Evolutionary conservation across 176 grass and related monocot species (phyloP).

Genomic region (Rhynchospora pubera): DNA sequence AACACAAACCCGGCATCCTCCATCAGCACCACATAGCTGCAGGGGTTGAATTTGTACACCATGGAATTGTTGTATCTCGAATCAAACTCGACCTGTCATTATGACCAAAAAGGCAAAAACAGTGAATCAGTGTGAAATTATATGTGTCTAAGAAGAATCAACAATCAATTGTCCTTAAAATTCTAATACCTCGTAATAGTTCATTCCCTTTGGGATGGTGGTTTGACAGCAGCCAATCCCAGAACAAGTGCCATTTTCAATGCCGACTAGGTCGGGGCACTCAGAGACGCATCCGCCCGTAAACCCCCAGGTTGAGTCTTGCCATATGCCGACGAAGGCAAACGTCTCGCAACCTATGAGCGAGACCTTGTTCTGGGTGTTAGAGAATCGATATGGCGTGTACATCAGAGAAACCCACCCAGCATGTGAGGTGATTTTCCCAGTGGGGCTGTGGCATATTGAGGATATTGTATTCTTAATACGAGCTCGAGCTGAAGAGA

Average conservation of each 20-base stretch:
- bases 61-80: background rate
- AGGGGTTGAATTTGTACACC: slow-evolving; percentile 17
- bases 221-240: slow-evolving; percentile 30
- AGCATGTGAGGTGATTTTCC: background rate
- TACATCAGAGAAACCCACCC: background rate
- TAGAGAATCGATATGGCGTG: slow-evolving; percentile 14
- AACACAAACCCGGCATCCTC: slow-evolving; percentile 9
- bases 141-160: background rate
- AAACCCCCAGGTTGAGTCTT: background rate
- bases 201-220: slow-evolving; percentile 6
- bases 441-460: slow-evolving; percentile 23
- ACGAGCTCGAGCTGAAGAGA: background rate
- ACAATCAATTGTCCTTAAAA: background rate
- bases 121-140: background rate
- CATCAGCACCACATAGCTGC: slow-evolving; percentile 19
- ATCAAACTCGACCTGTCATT: background rate
- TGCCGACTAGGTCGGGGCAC: background rate
- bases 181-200: background rate
- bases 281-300: background rate
- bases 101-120: background rate
- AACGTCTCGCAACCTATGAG: slow-evolving; percentile 21
- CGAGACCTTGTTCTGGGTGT: slow-evolving; percentile 20
- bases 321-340: background rate
- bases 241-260: slow-evolving; percentile 18
- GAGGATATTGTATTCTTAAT: slow-evolving; percentile 1